phyloP scores from a whole-genome alignment of 768 basidiomycete genomes.

The Vishniacozyma victoriae region DNA sequence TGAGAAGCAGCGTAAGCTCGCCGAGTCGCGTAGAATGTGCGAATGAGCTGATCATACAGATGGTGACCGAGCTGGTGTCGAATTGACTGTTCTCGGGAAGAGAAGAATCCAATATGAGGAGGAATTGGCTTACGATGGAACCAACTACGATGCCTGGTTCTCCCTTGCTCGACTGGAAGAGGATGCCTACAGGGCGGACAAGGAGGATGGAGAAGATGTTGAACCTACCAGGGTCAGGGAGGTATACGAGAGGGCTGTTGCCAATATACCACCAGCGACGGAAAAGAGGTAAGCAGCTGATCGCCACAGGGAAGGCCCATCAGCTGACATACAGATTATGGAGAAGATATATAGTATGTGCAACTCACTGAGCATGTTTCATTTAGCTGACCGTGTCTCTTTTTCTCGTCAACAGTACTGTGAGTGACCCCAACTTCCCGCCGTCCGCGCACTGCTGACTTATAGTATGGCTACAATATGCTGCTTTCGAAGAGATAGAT shows the following conservation, averaged over 20 bases:
- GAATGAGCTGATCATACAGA: constrained; percentile 43
- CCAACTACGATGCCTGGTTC: constrained; percentile 98
- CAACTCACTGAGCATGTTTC: background rate
- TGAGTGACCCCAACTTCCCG: constrained; percentile 3
- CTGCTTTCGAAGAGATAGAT: constrained; percentile 93
- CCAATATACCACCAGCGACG: constrained; percentile 86
- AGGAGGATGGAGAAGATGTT: constrained; percentile 54
- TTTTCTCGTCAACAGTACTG: constrained; percentile 12
- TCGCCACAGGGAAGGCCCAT: background rate
- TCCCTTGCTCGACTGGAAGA: constrained; percentile 92
- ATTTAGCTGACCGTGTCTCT: constrained; percentile 2
- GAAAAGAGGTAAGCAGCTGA: constrained; percentile 69
- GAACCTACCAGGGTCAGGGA: constrained; percentile 68
- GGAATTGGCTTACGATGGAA: constrained; percentile 80
- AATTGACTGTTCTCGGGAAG: constrained; percentile 90
- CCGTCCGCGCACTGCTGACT: background rate
- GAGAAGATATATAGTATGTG: constrained; percentile 50
- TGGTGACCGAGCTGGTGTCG: constrained; percentile 78
- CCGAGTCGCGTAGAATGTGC: background rate
- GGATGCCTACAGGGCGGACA: constrained; percentile 68
- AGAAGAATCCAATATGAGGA: constrained; percentile 99
- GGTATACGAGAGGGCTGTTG: constrained; percentile 90
- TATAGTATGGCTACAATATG: constrained; percentile 84
- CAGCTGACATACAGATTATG: constrained; percentile 33
- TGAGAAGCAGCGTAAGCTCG: constrained; percentile 71